These are phyloP conservation scores for Yamadazyma songkhlaensis DNA, from an alignment of 1,139 yeast genomes.

Conservation along the genomic window DNA sequence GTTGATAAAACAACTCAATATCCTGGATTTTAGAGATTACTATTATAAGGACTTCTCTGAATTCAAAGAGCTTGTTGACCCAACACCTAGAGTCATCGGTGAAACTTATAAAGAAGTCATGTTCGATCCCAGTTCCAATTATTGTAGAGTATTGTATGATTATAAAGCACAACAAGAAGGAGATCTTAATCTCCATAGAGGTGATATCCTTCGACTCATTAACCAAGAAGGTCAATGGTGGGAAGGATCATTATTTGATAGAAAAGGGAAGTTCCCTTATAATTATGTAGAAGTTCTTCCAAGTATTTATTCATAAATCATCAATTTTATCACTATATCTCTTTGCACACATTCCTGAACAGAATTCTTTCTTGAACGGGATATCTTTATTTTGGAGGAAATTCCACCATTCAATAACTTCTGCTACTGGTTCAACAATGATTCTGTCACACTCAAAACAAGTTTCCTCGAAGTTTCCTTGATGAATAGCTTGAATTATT, in stretches of 20 bases:
- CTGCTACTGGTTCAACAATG: slow-evolving; percentile 42
- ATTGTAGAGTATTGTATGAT: slow-evolving; percentile 31
- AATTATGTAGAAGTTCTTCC: slow-evolving; percentile 41
- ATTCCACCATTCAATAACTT: slow-evolving; percentile 49
- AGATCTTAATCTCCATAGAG: slow-evolving; percentile 49
- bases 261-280: slow-evolving; percentile 52
- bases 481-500: slow-evolving; percentile 37
- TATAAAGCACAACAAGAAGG: slow-evolving; percentile 33
- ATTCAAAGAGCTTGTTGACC: too few species aligned
- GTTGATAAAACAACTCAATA: slow-evolving; percentile 18
- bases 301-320: slow-evolving; percentile 1
- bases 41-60: slow-evolving; percentile 15
- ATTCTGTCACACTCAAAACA: slow-evolving; percentile 37
- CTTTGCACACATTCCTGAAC: slow-evolving; percentile 36
- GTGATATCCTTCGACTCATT: slow-evolving; percentile 47
- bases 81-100: too few species aligned
- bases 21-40: slow-evolving; percentile 22
- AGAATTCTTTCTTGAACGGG: slow-evolving; percentile 40
- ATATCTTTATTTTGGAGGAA: slow-evolving; percentile 34
- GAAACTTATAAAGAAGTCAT: not conserved
- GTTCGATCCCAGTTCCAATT: too few species aligned
- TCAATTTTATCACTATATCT: slow-evolving; percentile 18
- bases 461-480: slow-evolving; percentile 35
- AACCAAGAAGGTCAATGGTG: slow-evolving; percentile 54
- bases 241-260: slow-evolving; percentile 52